These are phyloP conservation scores for Patellaria atrata DNA, from an alignment of 495 filamentous ascomycete genomes.

Conservation along the genomic window DNA sequence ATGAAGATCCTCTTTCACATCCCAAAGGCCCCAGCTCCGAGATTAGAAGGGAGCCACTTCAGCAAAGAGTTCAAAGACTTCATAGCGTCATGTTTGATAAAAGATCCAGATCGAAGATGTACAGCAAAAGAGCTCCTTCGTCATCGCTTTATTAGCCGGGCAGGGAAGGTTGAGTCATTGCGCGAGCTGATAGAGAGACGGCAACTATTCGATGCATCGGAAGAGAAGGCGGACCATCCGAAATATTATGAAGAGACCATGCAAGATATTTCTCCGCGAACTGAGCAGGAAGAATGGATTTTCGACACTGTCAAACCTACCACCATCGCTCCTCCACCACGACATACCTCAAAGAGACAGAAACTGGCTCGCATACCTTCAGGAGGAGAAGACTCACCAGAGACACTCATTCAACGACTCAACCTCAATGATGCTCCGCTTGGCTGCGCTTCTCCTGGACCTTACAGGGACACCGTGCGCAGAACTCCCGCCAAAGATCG, in stretches of 20 bases:
- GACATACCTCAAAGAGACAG: conserved; percentile 35
- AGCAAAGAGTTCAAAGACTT: conserved; percentile 91
- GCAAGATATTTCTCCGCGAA: conserved; percentile 49
- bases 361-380: conserved; percentile 29
- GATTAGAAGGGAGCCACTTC: conserved; percentile 69
- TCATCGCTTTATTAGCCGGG: conserved; percentile 76
- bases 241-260: conserved; percentile 85
- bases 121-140: conserved; percentile 79
- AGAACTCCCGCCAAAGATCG: conserved; percentile 8
- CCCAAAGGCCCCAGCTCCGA: conserved; percentile 77
- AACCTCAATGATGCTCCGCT: conserved; percentile 36
- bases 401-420: conserved; percentile 44
- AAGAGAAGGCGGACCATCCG: conserved; percentile 40
- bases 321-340: conserved; percentile 16
- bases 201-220: conserved; percentile 59
- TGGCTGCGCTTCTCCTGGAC: conserved; percentile 10
- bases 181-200: conserved; percentile 79
- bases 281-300: conserved; percentile 83
- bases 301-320: conserved; percentile 80
- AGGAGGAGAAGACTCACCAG: conserved; percentile 25
- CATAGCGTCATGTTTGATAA: conserved; percentile 73
- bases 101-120: conserved; percentile 72
- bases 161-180: conserved; percentile 69
- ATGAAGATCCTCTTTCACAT: conserved; percentile 99
- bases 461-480: conserved; percentile 3